Base-by-base conservation (phyloP, 1,284 basidiomycete species). In the Tylopilus sp. region DNA sequence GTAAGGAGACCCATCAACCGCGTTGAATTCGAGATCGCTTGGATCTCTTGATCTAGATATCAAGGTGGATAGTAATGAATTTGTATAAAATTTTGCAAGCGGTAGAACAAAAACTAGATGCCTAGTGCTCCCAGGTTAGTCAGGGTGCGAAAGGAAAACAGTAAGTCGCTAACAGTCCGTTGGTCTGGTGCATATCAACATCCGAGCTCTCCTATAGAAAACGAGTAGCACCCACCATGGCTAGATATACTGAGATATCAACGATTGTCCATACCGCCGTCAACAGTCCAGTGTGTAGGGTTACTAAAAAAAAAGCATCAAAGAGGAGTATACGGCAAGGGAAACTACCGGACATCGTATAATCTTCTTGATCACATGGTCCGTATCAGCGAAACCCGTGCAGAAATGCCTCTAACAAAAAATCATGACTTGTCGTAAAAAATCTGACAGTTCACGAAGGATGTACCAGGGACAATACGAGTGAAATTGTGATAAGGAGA, bases 271-370 rank as follows among this genome's bases (percentile, higher is more conserved):
- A 81, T 29, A 81, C 57, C 41, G 80, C 67, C 19, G 80, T 82
- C 38, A 81, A 59, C 24, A 77, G 53, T n/a, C 80, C 81, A 6
- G 80, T 81, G 39, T 81, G 79, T 33, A 82, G 66, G 4, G 80
- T 81, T 13, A 81, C 81, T 81, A 52, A 41, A 13, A 29, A n/a
- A 29, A 47, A 53, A 49, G 10, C 6, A n/a, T 53, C 29, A 44
- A 56, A 12, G 9, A 13, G 19, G 53, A 44, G 8, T n/a, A 29
- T 39, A 38, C 29, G 18, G 26, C 0, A 29, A 39, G 29, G 13
- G 51, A 24, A 38, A 57, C 47, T 29, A 62, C n/a, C 16, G 52
- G 56, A 79, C 78, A 33, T 65, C 78, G 66, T 64, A 80, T 79
- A 51, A 79, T 78, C 60, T 70, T 79, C 55, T 77, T 73, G 58